Base-by-base conservation (phyloP, 164 flowering plant genomes). In the Stephania yunnanensis region DNA sequence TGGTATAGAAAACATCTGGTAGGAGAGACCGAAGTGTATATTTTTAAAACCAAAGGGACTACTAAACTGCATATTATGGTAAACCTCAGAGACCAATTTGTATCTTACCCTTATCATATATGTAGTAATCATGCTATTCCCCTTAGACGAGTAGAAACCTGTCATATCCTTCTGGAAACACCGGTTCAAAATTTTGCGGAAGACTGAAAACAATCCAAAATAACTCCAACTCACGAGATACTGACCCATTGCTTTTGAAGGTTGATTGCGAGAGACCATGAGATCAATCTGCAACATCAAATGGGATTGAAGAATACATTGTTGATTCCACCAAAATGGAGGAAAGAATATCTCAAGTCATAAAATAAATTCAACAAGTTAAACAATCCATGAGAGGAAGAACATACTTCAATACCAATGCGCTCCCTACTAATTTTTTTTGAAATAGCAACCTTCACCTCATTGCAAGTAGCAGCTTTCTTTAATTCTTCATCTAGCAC, bases 381-480 rank as follows among this genome's bases (percentile, higher is more conserved):
- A 65, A 50, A 31, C 6, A 22, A 77, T 53, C 52, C 22, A 29
- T 66, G 73, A 31, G 10, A 30, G 67, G 78, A 13, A 19, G 15
- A 74, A 77, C 85, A 74, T 85, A 96, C 98, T 83, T 96, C 99
- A 81, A 86, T 89, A 74, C 99, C 99, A 76, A 94, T 85, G 48
- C 97, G 92, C 83, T 96, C 99, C 84, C 92, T 85, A 81, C 98
- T 94, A 74, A 96, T 89, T 85, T 94, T 96, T 45, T 86, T 88
- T 36, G 86, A 88, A 79, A 94, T 84, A 74, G 99, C 99, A 78
- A 83, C 81, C 83, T 78, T 89, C 52, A 96, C 98, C 58, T 92
- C 91, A 55, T 87, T 87, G 72, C 84, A 80, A 12, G 90, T 63
- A 66, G 99, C 99, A 79, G 98, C 97, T 71, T 81, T 76, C 71